Base-by-base conservation (phyloP, 176 grass and related monocot species). In the Carex scoparia region DNA sequence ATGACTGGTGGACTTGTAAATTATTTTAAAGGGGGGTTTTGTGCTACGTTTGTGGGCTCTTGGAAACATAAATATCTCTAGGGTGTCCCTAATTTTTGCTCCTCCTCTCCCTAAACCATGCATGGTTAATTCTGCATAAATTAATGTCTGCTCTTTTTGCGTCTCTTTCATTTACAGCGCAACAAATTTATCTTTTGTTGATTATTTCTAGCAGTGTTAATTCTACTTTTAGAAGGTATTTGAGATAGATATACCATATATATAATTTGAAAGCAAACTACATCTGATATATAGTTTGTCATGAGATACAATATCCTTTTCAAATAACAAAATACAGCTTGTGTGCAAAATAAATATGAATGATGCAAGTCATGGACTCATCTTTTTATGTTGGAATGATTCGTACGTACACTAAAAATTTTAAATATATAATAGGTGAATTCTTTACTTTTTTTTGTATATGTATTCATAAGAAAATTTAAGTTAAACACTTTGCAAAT, bases 1-100 rank as follows among this genome's bases (percentile, higher is more conserved):
- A 12, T 53, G 19, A 83, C 11, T 67, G 38, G 42, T 51, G 80
- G 80, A 83, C 81, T 54, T 55, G 42, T 83, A 78, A 78, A 71
- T 56, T 78, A 78, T 35, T 54, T 57, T 72, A 23, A n/a, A 71
- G 8, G 48, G 48, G 8, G 2, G 35, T 65, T 83, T 69, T 32
- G 19, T 83, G 62, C 11, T 30, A 33, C 30, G 42, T 53, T 42
- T 65, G 79, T 64, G 19, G 58, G 18, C 15, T 57, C 76, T 38
- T 80, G 77, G 53, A 79, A 79, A 61, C 14, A 16, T 49, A 57
- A 61, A 40, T 55, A 14, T 63, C 12, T 63, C 2, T 19, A 81
- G 19, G 23, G 15, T 35, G 18, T 15, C 32, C 28, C 18, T 81
- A 9, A 42, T 56, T 79, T 64, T 81, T 48, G 58, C 28, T 55